phyloP scores from a whole-genome alignment of 1,284 basidiomycete genomes.

The Agroathelia rolfsii region DNA sequence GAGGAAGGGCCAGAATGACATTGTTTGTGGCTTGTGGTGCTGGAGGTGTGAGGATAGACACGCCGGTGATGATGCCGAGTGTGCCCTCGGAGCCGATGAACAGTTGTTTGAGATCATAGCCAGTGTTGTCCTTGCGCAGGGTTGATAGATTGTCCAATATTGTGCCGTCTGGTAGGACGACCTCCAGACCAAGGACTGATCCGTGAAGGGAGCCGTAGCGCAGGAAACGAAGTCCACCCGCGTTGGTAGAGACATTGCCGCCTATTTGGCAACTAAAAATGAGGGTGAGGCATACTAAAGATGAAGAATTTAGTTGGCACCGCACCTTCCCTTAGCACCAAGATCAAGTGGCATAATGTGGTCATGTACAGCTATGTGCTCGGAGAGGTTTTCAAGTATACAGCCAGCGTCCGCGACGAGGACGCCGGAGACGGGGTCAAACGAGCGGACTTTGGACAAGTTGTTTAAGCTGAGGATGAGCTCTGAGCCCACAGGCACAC shows the following conservation, averaged over 20 bases:
- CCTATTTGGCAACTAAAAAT: slow-evolving; percentile 93
- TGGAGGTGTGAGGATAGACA: slow-evolving; percentile 92
- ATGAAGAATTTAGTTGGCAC: too few species aligned
- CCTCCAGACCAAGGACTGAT: slow-evolving; percentile 93
- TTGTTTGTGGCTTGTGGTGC: slow-evolving; percentile 79
- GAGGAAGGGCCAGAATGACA: slow-evolving; percentile 66
- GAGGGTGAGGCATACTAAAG: slow-evolving; percentile 6
- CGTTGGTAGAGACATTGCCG: slow-evolving; percentile 96
- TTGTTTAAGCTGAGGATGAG: slow-evolving; percentile 78
- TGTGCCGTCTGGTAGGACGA: slow-evolving; percentile 95
- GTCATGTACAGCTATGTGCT: slow-evolving; percentile 79
- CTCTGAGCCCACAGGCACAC: slow-evolving; percentile 87
- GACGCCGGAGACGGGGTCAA: slow-evolving; percentile 83
- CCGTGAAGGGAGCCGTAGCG: slow-evolving; percentile 96
- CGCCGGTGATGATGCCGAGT: slow-evolving; percentile 89
- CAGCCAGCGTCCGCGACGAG: slow-evolving; percentile 85
- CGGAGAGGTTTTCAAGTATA: slow-evolving; percentile 85
- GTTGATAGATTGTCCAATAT: slow-evolving; percentile 78
- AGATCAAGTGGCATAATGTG: slow-evolving; percentile 98
- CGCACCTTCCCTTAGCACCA: slow-evolving; percentile 91
- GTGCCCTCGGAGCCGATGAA: slow-evolving; percentile 98
- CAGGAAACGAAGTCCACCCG: slow-evolving; percentile 88
- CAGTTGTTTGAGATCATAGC: slow-evolving; percentile 98
- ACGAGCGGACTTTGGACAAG: slow-evolving; percentile 81
- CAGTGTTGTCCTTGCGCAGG: slow-evolving; percentile 96